Percentiles rank a stretch among this genome's conserved stretches.
Conservation (phyloP, 768 basidiomycete species). For the Tephrocybe sp. region DNA sequence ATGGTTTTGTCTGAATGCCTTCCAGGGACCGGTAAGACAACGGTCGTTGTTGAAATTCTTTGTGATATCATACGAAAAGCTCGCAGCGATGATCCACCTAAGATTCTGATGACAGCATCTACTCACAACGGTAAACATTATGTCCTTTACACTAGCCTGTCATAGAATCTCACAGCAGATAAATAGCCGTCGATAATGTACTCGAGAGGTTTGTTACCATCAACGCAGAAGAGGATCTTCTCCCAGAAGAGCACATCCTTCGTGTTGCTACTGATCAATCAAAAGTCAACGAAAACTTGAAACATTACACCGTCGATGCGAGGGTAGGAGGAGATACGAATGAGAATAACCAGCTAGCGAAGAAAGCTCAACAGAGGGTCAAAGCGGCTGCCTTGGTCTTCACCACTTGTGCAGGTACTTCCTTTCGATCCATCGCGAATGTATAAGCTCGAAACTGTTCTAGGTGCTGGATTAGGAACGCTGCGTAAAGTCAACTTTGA, state of each 20-base stretch:
- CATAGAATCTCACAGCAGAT: neutral
- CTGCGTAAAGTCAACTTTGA: conserved; percentile 57
- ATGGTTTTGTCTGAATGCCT: neutral
- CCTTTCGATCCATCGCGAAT: neutral
- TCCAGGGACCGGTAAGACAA: conserved; percentile 70
- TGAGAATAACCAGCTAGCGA: conserved; percentile 55
- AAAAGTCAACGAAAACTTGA: conserved; percentile 57
- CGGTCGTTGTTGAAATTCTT: conserved; percentile 65
- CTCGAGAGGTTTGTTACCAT: conserved; percentile 57
- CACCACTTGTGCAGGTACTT: conserved; percentile 60
- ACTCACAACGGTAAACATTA: conserved; percentile 57
- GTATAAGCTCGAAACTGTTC: neutral
- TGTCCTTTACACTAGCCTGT: neutral
- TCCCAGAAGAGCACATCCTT: conserved; percentile 57
- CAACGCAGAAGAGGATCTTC: conserved; percentile 43
- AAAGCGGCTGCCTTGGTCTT: conserved; percentile 58
- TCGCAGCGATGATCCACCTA: conserved; percentile 29
- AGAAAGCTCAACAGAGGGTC: conserved; percentile 59
- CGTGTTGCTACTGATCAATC: conserved; percentile 68
- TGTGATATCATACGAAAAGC: conserved; percentile 35
- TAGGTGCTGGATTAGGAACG: conserved; percentile 58
- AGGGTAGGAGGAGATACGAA: conserved; percentile 63
- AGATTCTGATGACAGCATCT: conserved; percentile 70
- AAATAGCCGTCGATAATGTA: conserved; percentile 69
- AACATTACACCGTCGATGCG: conserved; percentile 62